Percentiles rank a stretch among this genome's conserved stretches.
These are phyloP conservation scores for Pachyrhizus erosus DNA, from an alignment of 306 rosid species.

Conservation along the genomic window DNA sequence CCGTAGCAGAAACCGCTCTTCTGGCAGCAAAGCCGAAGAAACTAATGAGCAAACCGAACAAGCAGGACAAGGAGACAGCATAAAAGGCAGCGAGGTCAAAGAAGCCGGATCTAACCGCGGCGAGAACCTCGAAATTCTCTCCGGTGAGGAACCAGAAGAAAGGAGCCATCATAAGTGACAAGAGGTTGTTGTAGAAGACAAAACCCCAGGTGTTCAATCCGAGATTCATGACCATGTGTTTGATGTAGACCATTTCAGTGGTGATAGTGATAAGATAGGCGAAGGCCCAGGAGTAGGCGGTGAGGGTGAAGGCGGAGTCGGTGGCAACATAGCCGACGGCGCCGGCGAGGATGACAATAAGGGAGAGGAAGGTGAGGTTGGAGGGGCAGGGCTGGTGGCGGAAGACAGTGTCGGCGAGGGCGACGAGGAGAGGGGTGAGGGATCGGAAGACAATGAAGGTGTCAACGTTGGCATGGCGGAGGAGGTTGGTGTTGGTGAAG, in stretches of 20 bases:
- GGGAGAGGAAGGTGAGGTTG: conserved; percentile 73
- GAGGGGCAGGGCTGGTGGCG: conserved; percentile 82
- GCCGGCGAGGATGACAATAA: conserved; percentile 80
- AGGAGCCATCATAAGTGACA: conserved; percentile 89
- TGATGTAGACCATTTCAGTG: conserved; percentile 96
- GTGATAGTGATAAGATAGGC: conserved; percentile 88
- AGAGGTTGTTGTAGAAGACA: conserved; percentile 79
- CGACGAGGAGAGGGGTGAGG: conserved; percentile 89
- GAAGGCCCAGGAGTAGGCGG: conserved; percentile 96
- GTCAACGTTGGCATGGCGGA: conserved; percentile 95
- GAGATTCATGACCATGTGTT: conserved; percentile 93
- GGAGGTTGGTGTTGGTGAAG: conserved; percentile 95
- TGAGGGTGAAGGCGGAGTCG: conserved; percentile 79
- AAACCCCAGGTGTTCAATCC: conserved; percentile 96
- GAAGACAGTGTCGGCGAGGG: conserved; percentile 84
- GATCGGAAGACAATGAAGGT: conserved; percentile 95
- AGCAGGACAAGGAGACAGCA: conserved; percentile 78
- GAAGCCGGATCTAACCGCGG: conserved; percentile 58
- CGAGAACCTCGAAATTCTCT: conserved; percentile 73
- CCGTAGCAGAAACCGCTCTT: conserved; percentile 91
- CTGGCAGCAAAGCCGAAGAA: conserved; percentile 97
- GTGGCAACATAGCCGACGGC: conserved; percentile 93
- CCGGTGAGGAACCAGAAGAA: conserved; percentile 82
- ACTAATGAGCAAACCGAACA: conserved; percentile 90
- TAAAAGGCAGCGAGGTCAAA: conserved; percentile 58